Evolutionary conservation across 495 filamentous ascomycete species (phyloP), one percentile per base, ranked within the genome.

Genomic region (Trypethelium eluteriae): DNA sequence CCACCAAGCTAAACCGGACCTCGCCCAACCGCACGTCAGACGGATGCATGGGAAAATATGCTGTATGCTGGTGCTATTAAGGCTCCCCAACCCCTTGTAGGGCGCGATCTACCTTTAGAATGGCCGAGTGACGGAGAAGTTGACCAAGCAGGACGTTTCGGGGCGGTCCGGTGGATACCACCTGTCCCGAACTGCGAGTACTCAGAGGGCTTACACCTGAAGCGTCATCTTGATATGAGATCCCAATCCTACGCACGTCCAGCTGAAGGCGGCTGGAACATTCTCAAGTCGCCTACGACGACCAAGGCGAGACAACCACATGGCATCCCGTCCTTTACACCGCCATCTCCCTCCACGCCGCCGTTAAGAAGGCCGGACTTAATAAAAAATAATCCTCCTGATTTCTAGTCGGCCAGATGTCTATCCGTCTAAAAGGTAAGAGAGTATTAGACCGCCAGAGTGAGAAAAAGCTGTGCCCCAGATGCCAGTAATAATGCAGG

Each of bases 81-180:
- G 53, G 53, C 53, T 32, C 3, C 53, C 53, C 11, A 34, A 25
- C 36, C 5, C 53, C 53, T 18, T 36, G 18, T 59, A 59, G 53
- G 53, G 53, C 53, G 32, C 32, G 53, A 59, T 35, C 53, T 59
- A 59, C 53, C 7, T 3, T 18, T 59, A 36, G 25, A 6, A 1
- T 10, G 25, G 32, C 18, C 25, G 53, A 59, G 7, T 18, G 18
- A 18, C 53, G 36, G 25, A 59, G 25, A 59, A 11, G 32, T 59
- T 32, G 11, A 59, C 53, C 32, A 59, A 59, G 53, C 11, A 59
- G 53, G 11, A 25, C 25, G 25, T 34, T 36, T 59, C 53, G 53
- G 53, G 2, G 53, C 53, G 53, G 53, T 59, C 53, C 53, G 53
- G 53, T 59, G 53, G 53, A 59, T 5, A 59, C 32, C 7, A 59